Evolutionary conservation across 371 early-diverging fungal species (phyloP), one percentile per base, ranked within the genome.

Genomic region (Mucor lusitanicus): DNA sequence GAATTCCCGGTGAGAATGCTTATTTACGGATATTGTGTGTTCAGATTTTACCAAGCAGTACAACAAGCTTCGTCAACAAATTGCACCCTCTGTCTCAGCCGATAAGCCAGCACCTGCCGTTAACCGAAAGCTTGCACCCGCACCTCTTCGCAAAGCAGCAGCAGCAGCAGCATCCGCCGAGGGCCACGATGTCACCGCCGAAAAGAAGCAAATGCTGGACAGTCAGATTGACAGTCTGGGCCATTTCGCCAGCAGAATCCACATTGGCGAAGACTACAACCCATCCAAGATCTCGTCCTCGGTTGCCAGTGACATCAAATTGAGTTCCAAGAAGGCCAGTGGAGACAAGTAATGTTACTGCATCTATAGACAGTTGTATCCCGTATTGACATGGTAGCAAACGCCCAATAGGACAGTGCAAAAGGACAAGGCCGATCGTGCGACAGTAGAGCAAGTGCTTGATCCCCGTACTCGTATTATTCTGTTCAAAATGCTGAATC

Each of bases 401-500:
- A n/a, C n/a, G n/a, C n/a, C n/a, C 15, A 40, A 42, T 65, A 78
- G 77, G 64, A 74, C 73, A 1, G 67, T 69, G 6, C 74, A 75
- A 63, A 91, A 84, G 48, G 99, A 99, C 82, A 98, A 97, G 77
- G 84, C 99, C 0, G 98, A 99, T 72, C 89, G 99, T 21, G 99
- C 99, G 2, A 99, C 99, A 0, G 92, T 92, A 2, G 99, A 99
- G 72, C 99, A 97, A 76, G 99, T 98, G 1, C 80, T 99, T 27
- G 99, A 99, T 81, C 97, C 96, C 11, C 93, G 98, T 57, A 99
- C 99, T 8, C 90, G 97, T 64, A 94, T 94, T 44, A 98, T 99
- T 68, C 78, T 99, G 30, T 94, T 97, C 81, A 99, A 99, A 78
- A 85, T 99, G 84, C 77, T 98, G 67, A 96, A 95, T 76, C 83